Base-by-base conservation (phyloP, 805 yeast genomes). In the Huiozyma naganishii region DNA sequence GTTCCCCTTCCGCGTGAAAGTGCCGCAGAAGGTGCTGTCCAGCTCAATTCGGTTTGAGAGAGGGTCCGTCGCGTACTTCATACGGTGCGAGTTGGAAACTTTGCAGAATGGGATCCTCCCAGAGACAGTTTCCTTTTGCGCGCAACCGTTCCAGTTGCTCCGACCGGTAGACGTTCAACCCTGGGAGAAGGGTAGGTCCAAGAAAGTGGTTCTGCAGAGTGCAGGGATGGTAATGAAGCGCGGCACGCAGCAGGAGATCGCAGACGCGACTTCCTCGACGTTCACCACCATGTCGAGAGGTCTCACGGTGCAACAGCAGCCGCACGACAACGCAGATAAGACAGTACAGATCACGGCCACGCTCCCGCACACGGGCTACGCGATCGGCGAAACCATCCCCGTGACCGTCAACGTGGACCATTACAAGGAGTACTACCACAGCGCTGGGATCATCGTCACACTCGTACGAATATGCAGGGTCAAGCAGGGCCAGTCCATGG, bases 21-120 rank as follows among this genome's bases (percentile, higher is more conserved):
- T 88, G n/a, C 95, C 96, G 1, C 74, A 83, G 50, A 72, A 85
- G 3, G 29, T 43, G 12, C 28, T 46, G 27, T 80, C 71, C 60
- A 83, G 92, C 23, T 78, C 87, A 41, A 73, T 88, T 27, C 80
- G 79, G 50, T 88, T 88, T 53, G 95, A 89, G 52, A 78, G 79
- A 53, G 96, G 97, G n/a, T 74, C 85, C 13, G 84, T 88, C 11
- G 61, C 73, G 4, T 88, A 88, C 59, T 62, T 65, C 30, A 65
- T 88, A 45, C 44, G 44, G 45, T 53, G 58, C 27, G 37, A 49
- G n/a, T 13, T 59, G 13, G 53, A 52, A 44, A 51, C 43, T 36
- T 50, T 44, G 52, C 9, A 7, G n/a, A 13, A 10, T 7, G 66
- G 48, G 52, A 10, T 27, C 17, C 32, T n/a, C 13, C 32, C 36